phyloP scores from a whole-genome alignment of 1,139 yeast genomes.

The Debaryomyces sp. region DNA sequence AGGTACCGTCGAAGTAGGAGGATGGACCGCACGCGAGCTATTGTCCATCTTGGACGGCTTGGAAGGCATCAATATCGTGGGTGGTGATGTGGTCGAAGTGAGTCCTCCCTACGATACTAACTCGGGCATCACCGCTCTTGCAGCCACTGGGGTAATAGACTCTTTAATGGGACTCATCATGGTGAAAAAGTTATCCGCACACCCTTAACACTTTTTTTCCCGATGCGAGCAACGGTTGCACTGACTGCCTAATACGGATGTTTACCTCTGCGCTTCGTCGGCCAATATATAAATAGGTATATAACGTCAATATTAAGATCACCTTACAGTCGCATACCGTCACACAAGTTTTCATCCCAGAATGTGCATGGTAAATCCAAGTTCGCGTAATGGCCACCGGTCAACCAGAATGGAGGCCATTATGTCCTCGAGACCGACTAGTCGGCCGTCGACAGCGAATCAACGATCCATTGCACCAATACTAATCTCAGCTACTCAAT shows the following conservation, averaged over 20 bases:
- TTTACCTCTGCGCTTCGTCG: background rate
- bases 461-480: background rate
- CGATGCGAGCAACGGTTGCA: background rate
- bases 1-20: slow-evolving; percentile 60
- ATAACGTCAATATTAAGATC: background rate
- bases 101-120: slow-evolving; percentile 54
- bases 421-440: background rate
- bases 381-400: background rate
- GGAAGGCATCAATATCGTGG: slow-evolving; percentile 51
- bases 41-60: slow-evolving; percentile 50
- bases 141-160: slow-evolving; percentile 58
- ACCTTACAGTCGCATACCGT: background rate
- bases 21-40: slow-evolving; percentile 53
- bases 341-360: background rate
- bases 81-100: slow-evolving; percentile 63
- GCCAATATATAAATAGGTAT: background rate
- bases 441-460: background rate
- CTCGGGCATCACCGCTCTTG: slow-evolving; percentile 51
- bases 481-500: background rate
- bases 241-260: background rate
- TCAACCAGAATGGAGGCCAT: background rate
- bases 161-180: slow-evolving; percentile 50
- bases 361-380: background rate
- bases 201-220: background rate
- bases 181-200: slow-evolving; percentile 12